Conservation (phyloP, 352 stramenopile genomes). For the Phytophthora pluvialis region DNA sequence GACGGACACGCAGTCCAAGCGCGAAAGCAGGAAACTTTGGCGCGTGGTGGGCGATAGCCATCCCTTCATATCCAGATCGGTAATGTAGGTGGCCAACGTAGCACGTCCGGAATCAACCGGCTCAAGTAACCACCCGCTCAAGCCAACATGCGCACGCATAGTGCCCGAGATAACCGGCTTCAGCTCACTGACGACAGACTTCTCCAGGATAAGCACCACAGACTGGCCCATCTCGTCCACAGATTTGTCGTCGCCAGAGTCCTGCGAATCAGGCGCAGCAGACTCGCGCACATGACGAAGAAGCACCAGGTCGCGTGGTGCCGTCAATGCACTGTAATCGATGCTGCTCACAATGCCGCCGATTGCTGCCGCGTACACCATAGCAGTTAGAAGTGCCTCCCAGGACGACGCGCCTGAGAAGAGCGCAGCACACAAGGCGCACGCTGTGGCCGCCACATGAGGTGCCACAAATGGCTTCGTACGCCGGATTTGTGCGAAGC, state of each 20-base stretch:
- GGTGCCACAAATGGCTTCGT: slow-evolving; percentile 62
- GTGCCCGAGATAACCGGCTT: slow-evolving; percentile 48
- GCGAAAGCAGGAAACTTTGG: slow-evolving; percentile 56
- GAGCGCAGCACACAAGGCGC: slow-evolving; percentile 50
- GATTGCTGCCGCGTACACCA: slow-evolving; percentile 60
- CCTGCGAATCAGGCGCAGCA: slow-evolving; percentile 47
- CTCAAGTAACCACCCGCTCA: slow-evolving; percentile 82
- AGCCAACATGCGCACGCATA: slow-evolving; percentile 64
- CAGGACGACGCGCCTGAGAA: slow-evolving; percentile 48
- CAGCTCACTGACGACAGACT: slow-evolving; percentile 79
- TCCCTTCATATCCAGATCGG: slow-evolving; percentile 67
- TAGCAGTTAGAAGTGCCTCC: slow-evolving; percentile 50
- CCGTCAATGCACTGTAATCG: slow-evolving; percentile 59
- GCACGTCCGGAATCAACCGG: slow-evolving; percentile 59
- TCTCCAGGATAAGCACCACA: slow-evolving; percentile 79
- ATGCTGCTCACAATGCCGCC: slow-evolving; percentile 53
- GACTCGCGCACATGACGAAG: slow-evolving; percentile 79
- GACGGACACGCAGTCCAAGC: slow-evolving; percentile 69
- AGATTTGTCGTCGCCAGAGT: slow-evolving; percentile 40
- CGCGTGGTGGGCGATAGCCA: slow-evolving; percentile 56
- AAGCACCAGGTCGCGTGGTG: slow-evolving; percentile 72
- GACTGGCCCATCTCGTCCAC: slow-evolving; percentile 61
- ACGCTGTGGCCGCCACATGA: slow-evolving; percentile 51
- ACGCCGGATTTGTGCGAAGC: slow-evolving; percentile 42
- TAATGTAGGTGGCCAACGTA: slow-evolving; percentile 78